phyloP scores from a whole-genome alignment of 352 stramenopile species.

The Globisporangium cylindrosporum region DNA sequence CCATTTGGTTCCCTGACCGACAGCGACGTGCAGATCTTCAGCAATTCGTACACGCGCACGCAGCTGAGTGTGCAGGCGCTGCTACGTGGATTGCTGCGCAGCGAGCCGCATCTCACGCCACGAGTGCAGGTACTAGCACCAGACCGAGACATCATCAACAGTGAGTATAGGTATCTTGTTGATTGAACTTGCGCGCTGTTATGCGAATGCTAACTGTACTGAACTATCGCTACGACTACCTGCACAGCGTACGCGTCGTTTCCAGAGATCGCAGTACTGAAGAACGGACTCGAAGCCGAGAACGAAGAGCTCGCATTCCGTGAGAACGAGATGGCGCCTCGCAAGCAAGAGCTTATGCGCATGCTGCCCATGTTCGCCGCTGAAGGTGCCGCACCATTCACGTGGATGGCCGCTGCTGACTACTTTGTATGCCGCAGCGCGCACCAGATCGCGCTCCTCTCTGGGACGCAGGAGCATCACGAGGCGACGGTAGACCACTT shows the following conservation, averaged over 20 bases:
- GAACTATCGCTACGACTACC: neutral
- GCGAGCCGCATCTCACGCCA: slow-evolving; percentile 32
- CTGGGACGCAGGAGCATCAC: slow-evolving; percentile 43
- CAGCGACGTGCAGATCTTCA: slow-evolving; percentile 53
- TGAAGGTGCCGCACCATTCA: slow-evolving; percentile 37
- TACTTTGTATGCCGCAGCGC: slow-evolving; percentile 74
- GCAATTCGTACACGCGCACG: slow-evolving; percentile 75
- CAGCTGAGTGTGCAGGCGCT: slow-evolving; percentile 74
- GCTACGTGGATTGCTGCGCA: slow-evolving; percentile 42
- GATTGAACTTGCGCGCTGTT: neutral
- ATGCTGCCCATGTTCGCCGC: slow-evolving; percentile 48
- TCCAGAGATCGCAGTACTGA: slow-evolving; percentile 60
- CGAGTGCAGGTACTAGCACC: slow-evolving; percentile 55
- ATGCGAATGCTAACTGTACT: neutral
- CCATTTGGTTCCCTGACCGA: slow-evolving; percentile 30
- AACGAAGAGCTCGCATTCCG: slow-evolving; percentile 43
- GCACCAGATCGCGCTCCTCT: slow-evolving; percentile 47
- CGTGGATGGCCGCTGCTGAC: slow-evolving; percentile 66
- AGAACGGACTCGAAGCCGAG: slow-evolving; percentile 43
- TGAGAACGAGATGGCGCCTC: slow-evolving; percentile 49
- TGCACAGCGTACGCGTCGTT: slow-evolving; percentile 54
- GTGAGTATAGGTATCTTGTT: slow-evolving; percentile 29
- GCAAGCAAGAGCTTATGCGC: slow-evolving; percentile 51
- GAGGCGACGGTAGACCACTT: slow-evolving; percentile 49
- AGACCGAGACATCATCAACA: slow-evolving; percentile 79